Base-by-base conservation (phyloP, 768 basidiomycete species). In the Russula sp. region DNA sequence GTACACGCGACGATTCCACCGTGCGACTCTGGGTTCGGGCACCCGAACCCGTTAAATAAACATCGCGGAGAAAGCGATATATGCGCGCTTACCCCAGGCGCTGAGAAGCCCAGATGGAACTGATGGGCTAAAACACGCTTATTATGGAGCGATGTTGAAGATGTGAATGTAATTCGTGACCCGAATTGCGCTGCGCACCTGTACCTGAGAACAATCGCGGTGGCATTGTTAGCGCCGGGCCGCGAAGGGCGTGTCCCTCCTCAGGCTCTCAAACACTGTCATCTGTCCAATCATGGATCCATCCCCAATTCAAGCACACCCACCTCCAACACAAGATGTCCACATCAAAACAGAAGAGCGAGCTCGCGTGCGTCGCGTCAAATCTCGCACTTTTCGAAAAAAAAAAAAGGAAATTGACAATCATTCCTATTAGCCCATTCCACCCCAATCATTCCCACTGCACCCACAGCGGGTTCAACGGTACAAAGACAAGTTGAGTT, bases 401-500 rank as follows among this genome's bases (percentile, higher is more conserved):
- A 9, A 47, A 54, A 54, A 13, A 39, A 39, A 44, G 16, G 11
- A 10, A 27, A 20, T 37, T 18, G 27, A 5, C 11, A 11, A 20
- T 11, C 10, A 13, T 34, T 16, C 37, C 4, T 20, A 59, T 13
- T 20, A 59, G 56, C 55, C 58, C 16, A 60, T 60, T n/a, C 59
- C 45, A 6, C 57, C 58, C 3, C 51, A 53, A 18, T 59, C 40
- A n/a, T 37, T 4, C 39, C 44, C 57, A 20, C 11, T 48, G 11
- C 40, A 50, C 11, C 52, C 64, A 1, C 52, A 51, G 32, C 66
- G 60, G 6, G 64, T 34, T 4, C 63, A 61, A 22, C 45, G 66
- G 13, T 69, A 69, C 59, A 68, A 69, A 50, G 68, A 69, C 62
- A 69, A 66, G 68, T 69, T 32, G 10, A 34, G n/a, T 51, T 34